Conservation (phyloP, 208 protist genomes). For the Leishmania tarentolae region DNA sequence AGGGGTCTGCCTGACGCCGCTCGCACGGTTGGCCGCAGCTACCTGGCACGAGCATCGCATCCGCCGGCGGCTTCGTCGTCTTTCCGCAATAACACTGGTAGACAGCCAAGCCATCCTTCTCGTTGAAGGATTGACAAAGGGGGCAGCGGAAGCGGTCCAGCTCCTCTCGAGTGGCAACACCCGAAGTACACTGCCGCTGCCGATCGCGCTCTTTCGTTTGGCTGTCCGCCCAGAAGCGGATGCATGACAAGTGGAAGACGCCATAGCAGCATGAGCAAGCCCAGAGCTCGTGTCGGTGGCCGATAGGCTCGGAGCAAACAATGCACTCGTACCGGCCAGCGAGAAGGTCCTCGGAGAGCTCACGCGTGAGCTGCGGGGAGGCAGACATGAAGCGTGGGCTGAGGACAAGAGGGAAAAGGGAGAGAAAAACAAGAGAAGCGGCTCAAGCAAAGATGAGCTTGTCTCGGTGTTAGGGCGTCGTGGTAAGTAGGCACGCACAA, state of each 20-base stretch:
- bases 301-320: conserved; percentile 67
- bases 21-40: conserved; percentile 81
- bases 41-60: conserved; percentile 73
- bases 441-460: neutral
- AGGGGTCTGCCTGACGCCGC: conserved; percentile 43
- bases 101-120: conserved; percentile 21
- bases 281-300: conserved; percentile 58
- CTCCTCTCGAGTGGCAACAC: conserved; percentile 16
- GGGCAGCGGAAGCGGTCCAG: conserved; percentile 70
- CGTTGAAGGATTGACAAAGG: conserved; percentile 54
- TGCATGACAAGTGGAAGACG: conserved; percentile 77
- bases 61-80: conserved; percentile 43
- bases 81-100: conserved; percentile 88
- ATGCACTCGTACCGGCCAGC: conserved; percentile 66
- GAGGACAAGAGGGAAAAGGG: neutral
- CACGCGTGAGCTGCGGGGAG: conserved; percentile 34
- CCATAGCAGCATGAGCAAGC: conserved; percentile 67
- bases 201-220: conserved; percentile 54
- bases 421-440: neutral
- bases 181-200: conserved; percentile 30
- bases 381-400: conserved; percentile 14
- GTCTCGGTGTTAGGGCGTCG: neutral
- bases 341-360: conserved; percentile 54
- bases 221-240: conserved; percentile 56
- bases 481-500: neutral